phyloP scores from a whole-genome alignment of 2,329 filamentous ascomycete genomes.

The Aureobasidium subglaciale region DNA sequence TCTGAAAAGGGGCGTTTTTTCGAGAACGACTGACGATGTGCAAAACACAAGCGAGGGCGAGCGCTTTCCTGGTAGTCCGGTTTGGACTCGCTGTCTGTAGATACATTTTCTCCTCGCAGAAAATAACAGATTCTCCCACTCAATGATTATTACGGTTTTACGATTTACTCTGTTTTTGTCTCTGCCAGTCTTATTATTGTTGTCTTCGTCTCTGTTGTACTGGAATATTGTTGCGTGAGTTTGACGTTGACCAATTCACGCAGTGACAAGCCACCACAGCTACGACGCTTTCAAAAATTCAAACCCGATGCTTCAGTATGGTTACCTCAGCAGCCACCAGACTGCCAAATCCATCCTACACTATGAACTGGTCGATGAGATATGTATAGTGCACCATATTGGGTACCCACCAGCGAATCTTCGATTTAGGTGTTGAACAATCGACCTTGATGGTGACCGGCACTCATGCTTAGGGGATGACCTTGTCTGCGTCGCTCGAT shows the following conservation, averaged over 20 bases:
- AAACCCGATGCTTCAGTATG: too few species aligned
- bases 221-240: too few species aligned
- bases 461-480: neutral
- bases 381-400: too few species aligned
- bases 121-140: conserved; percentile 15
- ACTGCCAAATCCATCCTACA: too few species aligned
- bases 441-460: neutral
- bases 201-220: neutral
- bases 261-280: too few species aligned
- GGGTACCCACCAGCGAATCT: too few species aligned
- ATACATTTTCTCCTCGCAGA: neutral
- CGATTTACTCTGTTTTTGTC: neutral
- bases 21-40: conserved; percentile 15
- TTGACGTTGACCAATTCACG: too few species aligned
- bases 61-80: conserved; percentile 1
- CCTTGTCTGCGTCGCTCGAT: neutral
- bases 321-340: too few species aligned
- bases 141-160: conserved; percentile 10
- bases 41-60: conserved; percentile 15
- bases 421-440: too few species aligned
- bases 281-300: too few species aligned
- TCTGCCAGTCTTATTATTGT: neutral
- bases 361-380: too few species aligned
- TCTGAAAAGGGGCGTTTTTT: conserved; percentile 1
- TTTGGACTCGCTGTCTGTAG: conserved; percentile 16